phyloP scores from a whole-genome alignment of 73 alveolate genomes.

The Paramecium bursaria region DNA sequence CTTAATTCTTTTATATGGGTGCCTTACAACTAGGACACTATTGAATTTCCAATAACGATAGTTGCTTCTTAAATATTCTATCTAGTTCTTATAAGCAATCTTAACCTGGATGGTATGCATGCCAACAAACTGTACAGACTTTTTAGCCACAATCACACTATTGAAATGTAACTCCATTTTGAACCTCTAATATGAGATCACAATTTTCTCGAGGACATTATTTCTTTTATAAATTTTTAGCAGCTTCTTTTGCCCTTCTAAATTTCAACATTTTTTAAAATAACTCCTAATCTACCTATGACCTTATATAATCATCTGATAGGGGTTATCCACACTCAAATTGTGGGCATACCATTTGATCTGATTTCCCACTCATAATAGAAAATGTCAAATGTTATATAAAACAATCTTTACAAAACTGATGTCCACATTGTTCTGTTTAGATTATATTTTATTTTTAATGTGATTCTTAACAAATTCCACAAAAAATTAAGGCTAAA shows the following conservation, averaged over 20 bases:
- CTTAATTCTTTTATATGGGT: constrained; percentile 42
- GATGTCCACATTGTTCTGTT: constrained; percentile 40
- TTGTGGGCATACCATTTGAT: constrained; percentile 36
- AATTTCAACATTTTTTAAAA: constrained; percentile 21
- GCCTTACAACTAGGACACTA: constrained; percentile 42
- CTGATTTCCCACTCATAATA: not conserved
- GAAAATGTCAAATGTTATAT: not conserved
- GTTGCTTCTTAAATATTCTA: not conserved
- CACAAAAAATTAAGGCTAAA: too few species aligned
- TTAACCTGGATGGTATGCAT: constrained; percentile 30
- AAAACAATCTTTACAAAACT: constrained; percentile 21
- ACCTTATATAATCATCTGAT: not conserved
- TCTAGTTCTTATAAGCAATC: constrained; percentile 49
- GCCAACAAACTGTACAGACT: constrained; percentile 29
- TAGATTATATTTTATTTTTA: too few species aligned
- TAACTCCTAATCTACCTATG: not conserved
- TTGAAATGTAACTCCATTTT: too few species aligned
- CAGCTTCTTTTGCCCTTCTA: not conserved
- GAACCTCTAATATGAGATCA: too few species aligned
- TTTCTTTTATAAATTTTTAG: constrained; percentile 6
- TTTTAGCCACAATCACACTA: constrained; percentile 46
- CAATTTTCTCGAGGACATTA: not conserved
- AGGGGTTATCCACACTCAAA: not conserved
- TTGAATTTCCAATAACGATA: not conserved
- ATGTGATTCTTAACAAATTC: too few species aligned